phyloP scores from a whole-genome alignment of 495 filamentous ascomycete species.

The Talaromyces stipitatus region DNA sequence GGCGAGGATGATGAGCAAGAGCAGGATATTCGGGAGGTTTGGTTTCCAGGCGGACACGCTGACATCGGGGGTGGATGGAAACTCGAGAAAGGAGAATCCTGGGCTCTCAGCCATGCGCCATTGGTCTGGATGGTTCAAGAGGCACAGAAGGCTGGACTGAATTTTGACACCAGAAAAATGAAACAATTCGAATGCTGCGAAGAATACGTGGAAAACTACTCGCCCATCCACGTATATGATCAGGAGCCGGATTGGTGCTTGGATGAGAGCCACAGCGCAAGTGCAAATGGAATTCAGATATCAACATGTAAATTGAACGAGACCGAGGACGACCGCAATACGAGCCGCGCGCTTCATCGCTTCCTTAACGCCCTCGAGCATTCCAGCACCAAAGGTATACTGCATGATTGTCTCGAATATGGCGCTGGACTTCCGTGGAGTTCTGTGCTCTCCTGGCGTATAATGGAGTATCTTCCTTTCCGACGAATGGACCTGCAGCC shows the following conservation, averaged over 20 bases:
- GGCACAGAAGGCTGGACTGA: slow-evolving; percentile 63
- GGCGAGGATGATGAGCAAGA: slow-evolving; percentile 45
- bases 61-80: slow-evolving; percentile 86
- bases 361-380: slow-evolving; percentile 51
- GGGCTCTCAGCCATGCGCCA: slow-evolving; percentile 63
- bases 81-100: slow-evolving; percentile 43
- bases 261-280: slow-evolving; percentile 17
- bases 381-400: slow-evolving; percentile 50
- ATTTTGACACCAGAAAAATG: slow-evolving; percentile 63
- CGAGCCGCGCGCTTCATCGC: slow-evolving; percentile 48
- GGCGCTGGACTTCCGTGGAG: slow-evolving; percentile 49
- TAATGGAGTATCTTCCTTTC: slow-evolving; percentile 85
- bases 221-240: slow-evolving; percentile 27
- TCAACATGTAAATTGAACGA: background rate
- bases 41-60: slow-evolving; percentile 78
- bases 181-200: slow-evolving; percentile 56
- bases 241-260: slow-evolving; percentile 16
- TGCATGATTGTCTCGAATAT: slow-evolving; percentile 72
- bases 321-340: slow-evolving; percentile 26
- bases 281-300: slow-evolving; percentile 18
- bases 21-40: slow-evolving; percentile 76
- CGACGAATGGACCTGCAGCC: slow-evolving; percentile 69
- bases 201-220: slow-evolving; percentile 35
- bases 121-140: slow-evolving; percentile 82
- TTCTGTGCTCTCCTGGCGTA: slow-evolving; percentile 64